A percentile compares a stretch with the other conserved stretches of the same genome.
Conservation (phyloP, 805 yeast genomes). For the Lachancea kluyveri region DNA sequence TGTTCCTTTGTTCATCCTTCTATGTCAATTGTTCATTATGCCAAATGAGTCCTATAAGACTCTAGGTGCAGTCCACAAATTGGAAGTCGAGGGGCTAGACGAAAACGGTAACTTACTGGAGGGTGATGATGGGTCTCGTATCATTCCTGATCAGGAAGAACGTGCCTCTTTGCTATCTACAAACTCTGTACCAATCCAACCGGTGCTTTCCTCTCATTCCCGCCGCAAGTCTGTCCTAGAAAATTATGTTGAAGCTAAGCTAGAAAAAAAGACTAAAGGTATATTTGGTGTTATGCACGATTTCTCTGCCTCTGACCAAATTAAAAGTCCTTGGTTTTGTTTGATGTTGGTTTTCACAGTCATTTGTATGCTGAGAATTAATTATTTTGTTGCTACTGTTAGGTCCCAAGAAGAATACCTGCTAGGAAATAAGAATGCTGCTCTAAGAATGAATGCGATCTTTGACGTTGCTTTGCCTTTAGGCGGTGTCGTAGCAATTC, state of each 20-base stretch:
- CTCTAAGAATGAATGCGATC: constrained; percentile 56
- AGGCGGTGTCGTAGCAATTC: constrained; percentile 84
- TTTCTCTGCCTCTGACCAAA: constrained; percentile 41
- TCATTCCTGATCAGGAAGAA: constrained; percentile 41
- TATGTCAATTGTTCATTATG: constrained; percentile 75
- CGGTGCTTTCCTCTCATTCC: constrained; percentile 9
- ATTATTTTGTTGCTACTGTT: constrained; percentile 88
- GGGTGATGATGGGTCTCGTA: constrained; percentile 34
- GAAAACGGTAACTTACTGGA: constrained; percentile 51
- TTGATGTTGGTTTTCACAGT: constrained; percentile 75
- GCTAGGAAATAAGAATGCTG: constrained; percentile 45
- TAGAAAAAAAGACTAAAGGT: constrained; percentile 49
- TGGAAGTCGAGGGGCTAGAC: constrained; percentile 67
- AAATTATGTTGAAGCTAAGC: constrained; percentile 53
- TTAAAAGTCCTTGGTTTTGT: constrained; percentile 61
- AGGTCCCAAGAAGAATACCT: constrained; percentile 75
- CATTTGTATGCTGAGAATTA: constrained; percentile 84
- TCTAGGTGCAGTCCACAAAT: constrained; percentile 57
- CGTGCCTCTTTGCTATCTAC: constrained; percentile 27
- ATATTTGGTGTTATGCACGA: constrained; percentile 79
- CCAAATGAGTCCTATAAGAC: constrained; percentile 73
- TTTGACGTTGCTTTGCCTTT: constrained; percentile 84
- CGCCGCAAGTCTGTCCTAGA: constrained; percentile 56
- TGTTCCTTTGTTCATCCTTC: constrained; percentile 71
- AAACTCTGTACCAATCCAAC: constrained; percentile 5